These are phyloP conservation scores for Aegilops umbellulata DNA, from an alignment of 176 grass and related monocot species.

Conservation along the genomic window DNA sequence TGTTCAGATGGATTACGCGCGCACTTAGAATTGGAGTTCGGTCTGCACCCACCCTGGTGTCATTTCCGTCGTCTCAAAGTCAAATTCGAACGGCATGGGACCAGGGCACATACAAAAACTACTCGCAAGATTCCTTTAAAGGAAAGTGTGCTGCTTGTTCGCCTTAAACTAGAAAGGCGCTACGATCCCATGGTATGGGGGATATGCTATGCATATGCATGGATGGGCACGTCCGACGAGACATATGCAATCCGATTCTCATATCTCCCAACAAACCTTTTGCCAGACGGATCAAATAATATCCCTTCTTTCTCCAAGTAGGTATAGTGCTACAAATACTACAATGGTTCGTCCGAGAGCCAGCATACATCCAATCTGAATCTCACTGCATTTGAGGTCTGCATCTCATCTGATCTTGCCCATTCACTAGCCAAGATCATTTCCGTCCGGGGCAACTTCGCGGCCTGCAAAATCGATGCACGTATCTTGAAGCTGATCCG, in stretches of 20 bases:
- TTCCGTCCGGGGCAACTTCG: not conserved
- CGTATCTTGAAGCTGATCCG: not conserved
- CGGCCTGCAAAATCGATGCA: not conserved
- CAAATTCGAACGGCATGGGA: not conserved
- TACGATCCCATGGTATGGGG: not conserved
- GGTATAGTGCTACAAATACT: not conserved
- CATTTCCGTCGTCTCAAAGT: not conserved
- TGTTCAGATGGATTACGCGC: not conserved
- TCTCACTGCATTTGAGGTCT: not conserved
- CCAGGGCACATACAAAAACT: not conserved
- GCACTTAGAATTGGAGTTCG: not conserved
- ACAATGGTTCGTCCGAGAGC: not conserved
- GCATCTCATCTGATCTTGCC: not conserved
- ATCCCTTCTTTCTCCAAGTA: constrained; percentile 1
- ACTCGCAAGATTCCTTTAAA: not conserved
- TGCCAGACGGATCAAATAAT: not conserved
- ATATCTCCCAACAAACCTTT: not conserved
- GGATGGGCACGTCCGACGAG: not conserved
- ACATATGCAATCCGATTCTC: not conserved
- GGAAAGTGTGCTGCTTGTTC: not conserved
- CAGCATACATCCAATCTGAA: not conserved
- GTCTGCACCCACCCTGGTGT: not conserved
- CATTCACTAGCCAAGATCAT: not conserved
- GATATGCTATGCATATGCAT: not conserved
- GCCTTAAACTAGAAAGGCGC: not conserved